Percentiles rank a stretch among this genome's conserved stretches.
These are phyloP conservation scores for Trichoderma parareesei DNA, from an alignment of 495 filamentous ascomycete species.

Conservation along the genomic window DNA sequence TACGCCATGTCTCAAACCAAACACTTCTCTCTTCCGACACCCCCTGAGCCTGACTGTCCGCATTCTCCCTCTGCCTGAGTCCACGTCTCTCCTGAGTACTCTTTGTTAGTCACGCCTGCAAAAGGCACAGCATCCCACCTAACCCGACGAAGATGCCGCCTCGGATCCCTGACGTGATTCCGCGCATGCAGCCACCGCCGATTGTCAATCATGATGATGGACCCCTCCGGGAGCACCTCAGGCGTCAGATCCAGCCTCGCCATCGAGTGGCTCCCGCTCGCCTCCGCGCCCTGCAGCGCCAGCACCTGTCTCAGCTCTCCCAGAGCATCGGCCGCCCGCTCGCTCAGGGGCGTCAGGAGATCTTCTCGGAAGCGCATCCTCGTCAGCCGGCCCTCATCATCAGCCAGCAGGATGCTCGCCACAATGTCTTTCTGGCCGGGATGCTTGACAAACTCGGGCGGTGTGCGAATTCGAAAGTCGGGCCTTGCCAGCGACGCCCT, in stretches of 20 bases:
- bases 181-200: constrained; percentile 31
- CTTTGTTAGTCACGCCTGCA: too few species aligned
- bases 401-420: not conserved
- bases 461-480: constrained; percentile 24
- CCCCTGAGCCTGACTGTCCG: not conserved
- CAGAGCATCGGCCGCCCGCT: constrained; percentile 19
- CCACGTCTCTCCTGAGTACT: too few species aligned
- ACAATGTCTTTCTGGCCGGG: constrained; percentile 16
- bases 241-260: constrained; percentile 18
- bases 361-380: constrained; percentile 28
- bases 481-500: constrained; percentile 14
- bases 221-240: constrained; percentile 19
- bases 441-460: constrained; percentile 27
- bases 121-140: constrained; percentile 26
- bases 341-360: constrained; percentile 20
- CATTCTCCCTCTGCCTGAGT: too few species aligned
- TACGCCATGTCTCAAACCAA: too few species aligned
- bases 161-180: constrained; percentile 29
- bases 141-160: constrained; percentile 29
- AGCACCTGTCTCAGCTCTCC: constrained; percentile 22
- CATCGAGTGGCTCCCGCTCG: not conserved
- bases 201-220: constrained; percentile 33
- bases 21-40: too few species aligned
- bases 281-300: constrained; percentile 4
- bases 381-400: not conserved